Evolutionary conservation across 768 basidiomycete genomes (phyloP), one percentile per base, ranked within the genome.

Genomic region (Termitomyces titanicus): DNA sequence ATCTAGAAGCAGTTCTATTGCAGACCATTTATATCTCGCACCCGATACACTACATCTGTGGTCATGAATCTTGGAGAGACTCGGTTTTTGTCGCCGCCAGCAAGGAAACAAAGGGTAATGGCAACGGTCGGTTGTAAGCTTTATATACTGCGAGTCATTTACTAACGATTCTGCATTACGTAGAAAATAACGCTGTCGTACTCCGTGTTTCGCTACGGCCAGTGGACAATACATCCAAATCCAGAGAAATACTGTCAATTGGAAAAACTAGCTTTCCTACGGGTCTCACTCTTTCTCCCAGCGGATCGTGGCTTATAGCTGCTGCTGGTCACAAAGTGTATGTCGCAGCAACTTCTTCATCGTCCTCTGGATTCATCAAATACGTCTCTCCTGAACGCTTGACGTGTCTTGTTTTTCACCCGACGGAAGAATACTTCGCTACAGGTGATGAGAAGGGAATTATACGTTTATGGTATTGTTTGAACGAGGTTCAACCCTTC

Each of bases 401-500:
- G 55, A 94, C 90, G 1, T 93, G 90, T 67, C 76, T 97, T 40
- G 84, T 90, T 5, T 89, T 91, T 67, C 93, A 96, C 68, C 96
- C 96, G 2, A 78, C 75, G 48, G 88, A 97, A 59, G 92, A 95
- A 53, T 95, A 90, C 70, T 97, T 98, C 68, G 97, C 94, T 3
- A 97, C 96, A 0, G 97, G 97, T 24, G 95, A 98, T 64, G 77
- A 75, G 20, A 84, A 84, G 59, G 97, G 97, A 52, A 77, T 82
- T 59, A 88, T 99, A 45, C 81, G 92, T 33, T 68, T 98, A 8
- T 98, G 96, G 94, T 94, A 97, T 68, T 96, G 93, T 70, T 78
- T 96, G 17, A 82, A 86, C 58, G 81, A 88, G 63, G 76, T 76
- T 22, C 65, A 79, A 24, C 71, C 75, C 11, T 64, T 72, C 17